Evolutionary conservation across 2,329 filamentous ascomycete genomes (phyloP).

Genomic region (Huntiella moniliformis): DNA sequence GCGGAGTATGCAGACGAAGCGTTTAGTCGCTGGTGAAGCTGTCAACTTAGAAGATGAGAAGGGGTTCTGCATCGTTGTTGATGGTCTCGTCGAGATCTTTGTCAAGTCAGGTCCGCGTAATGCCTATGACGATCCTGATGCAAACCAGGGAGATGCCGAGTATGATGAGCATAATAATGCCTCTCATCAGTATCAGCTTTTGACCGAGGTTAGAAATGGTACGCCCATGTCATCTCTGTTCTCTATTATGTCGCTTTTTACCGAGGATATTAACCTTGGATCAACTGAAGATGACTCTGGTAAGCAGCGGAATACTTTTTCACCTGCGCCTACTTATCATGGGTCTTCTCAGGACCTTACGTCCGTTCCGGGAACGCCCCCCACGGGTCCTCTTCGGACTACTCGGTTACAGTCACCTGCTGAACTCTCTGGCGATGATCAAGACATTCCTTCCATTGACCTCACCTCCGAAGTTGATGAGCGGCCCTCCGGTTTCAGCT

Average conservation of each 20-base stretch:
- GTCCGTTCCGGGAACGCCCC: conserved; percentile 10
- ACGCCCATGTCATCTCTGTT: conserved; percentile 97
- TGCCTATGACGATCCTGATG: conserved; percentile 17
- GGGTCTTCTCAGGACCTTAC: background rate
- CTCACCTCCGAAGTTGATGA: conserved; percentile 1
- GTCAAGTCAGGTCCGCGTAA: conserved; percentile 60
- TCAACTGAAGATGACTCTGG: conserved; percentile 40
- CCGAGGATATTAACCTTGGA: conserved; percentile 73
- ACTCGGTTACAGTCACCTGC: conserved; percentile 1
- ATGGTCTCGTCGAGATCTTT: conserved; percentile 92
- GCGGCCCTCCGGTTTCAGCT: background rate
- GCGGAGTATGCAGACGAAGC: conserved; percentile 92
- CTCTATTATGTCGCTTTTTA: conserved; percentile 91
- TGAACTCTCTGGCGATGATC: conserved; percentile 1
- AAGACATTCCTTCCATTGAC: conserved; percentile 14
- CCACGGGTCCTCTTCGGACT: background rate
- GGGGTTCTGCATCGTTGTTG: conserved; percentile 91
- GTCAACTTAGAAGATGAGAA: conserved; percentile 93
- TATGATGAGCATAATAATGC: conserved; percentile 43
- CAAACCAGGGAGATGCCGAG: conserved; percentile 30
- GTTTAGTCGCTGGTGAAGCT: conserved; percentile 89
- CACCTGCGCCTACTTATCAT: conserved; percentile 1
- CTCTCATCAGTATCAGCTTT: conserved; percentile 72
- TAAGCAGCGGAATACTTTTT: conserved; percentile 1
- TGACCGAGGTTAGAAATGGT: conserved; percentile 95